These are phyloP conservation scores for Russula vinacea DNA, from an alignment of 768 basidiomycete species.

Conservation along the genomic window DNA sequence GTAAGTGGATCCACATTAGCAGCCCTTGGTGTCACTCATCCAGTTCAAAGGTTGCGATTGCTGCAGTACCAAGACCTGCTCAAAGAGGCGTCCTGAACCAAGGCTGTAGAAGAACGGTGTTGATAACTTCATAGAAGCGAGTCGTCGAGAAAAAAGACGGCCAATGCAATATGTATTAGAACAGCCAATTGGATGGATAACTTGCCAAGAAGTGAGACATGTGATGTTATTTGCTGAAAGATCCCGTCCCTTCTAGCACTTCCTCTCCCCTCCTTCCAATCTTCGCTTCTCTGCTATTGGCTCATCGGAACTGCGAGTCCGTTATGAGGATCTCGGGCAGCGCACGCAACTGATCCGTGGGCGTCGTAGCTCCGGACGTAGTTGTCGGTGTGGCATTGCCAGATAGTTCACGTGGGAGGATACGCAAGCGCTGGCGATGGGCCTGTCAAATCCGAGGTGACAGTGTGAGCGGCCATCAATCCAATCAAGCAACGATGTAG, in stretches of 20 bases:
- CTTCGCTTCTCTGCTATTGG: not conserved
- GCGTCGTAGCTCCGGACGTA: slow-evolving; percentile 48
- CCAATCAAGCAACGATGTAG: not conserved
- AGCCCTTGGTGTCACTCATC: slow-evolving; percentile 1
- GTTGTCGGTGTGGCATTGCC: slow-evolving; percentile 65
- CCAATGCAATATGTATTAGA: slow-evolving; percentile 12
- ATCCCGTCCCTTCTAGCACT: slow-evolving; percentile 25
- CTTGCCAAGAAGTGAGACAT: slow-evolving; percentile 4
- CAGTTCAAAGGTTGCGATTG: slow-evolving; percentile 13
- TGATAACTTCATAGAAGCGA: slow-evolving; percentile 4
- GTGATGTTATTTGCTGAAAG: slow-evolving; percentile 26
- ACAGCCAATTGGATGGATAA: slow-evolving; percentile 1
- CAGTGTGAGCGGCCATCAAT: not conserved
- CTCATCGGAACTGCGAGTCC: slow-evolving; percentile 47
- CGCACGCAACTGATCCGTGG: slow-evolving; percentile 31
- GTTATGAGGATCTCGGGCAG: slow-evolving; percentile 41
- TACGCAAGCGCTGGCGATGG: slow-evolving; percentile 78
- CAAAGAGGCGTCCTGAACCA: not conserved
- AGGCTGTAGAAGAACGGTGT: not conserved
- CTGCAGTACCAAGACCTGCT: slow-evolving; percentile 22
- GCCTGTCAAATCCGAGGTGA: slow-evolving; percentile 45
- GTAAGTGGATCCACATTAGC: slow-evolving; percentile 46
- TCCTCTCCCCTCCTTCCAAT: not conserved
- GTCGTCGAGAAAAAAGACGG: not conserved
- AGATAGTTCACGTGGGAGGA: slow-evolving; percentile 63